phyloP scores from a whole-genome alignment of 83 land plant genomes.

The Isoetes engelmannii region DNA sequence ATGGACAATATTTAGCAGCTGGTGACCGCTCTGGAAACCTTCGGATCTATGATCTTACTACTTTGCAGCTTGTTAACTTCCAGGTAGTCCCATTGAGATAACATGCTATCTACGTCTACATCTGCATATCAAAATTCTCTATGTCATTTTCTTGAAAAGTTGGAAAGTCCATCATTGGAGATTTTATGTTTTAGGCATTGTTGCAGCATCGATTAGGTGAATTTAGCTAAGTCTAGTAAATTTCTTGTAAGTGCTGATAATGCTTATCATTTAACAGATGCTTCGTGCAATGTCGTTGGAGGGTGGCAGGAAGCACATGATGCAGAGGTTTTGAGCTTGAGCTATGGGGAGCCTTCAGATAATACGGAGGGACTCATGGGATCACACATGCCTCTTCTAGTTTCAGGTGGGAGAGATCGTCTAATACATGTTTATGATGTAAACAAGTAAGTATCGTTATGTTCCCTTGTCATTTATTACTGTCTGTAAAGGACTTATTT shows the following conservation, averaged over 20 bases:
- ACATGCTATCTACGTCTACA: too few species aligned
- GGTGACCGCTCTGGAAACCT: conserved; percentile 65
- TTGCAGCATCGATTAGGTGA: background rate
- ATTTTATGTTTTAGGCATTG: too few species aligned
- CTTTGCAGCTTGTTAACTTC: conserved; percentile 37
- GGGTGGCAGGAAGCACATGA: conserved; percentile 61
- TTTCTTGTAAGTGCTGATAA: conserved; percentile 11
- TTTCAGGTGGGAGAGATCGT: conserved; percentile 68
- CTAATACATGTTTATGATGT: conserved; percentile 60
- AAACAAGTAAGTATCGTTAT: conserved; percentile 29
- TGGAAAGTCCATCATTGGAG: too few species aligned
- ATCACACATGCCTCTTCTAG: conserved; percentile 38
- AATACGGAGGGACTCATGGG: background rate
- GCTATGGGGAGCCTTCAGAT: conserved; percentile 29
- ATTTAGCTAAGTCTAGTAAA: background rate
- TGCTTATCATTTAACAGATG: conserved; percentile 27
- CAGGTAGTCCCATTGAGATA: conserved; percentile 30
- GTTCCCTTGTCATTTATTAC: background rate
- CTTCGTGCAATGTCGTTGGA: conserved; percentile 28
- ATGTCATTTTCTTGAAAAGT: too few species aligned
- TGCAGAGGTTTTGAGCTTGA: conserved; percentile 58
- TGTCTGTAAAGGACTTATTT: background rate
- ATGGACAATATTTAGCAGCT: conserved; percentile 58
- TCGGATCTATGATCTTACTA: conserved; percentile 45
- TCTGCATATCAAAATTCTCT: too few species aligned